These are phyloP conservation scores for Dalbergia oliveri DNA, from an alignment of 306 rosid species.

Conservation along the genomic window DNA sequence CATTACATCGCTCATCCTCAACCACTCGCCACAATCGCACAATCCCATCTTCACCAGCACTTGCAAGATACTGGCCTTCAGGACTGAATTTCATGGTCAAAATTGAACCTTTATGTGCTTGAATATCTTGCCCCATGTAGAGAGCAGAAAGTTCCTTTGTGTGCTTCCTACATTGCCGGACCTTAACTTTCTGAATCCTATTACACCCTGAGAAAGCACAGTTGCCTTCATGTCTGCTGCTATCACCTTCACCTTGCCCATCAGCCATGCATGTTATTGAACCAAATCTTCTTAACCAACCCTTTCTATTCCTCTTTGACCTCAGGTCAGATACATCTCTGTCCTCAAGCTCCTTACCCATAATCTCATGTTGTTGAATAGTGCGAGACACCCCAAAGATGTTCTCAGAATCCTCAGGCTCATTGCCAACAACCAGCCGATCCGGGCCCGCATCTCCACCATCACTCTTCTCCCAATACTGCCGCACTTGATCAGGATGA, in stretches of 20 bases:
- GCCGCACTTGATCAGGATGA: conserved; percentile 51
- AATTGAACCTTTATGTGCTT: conserved; percentile 90
- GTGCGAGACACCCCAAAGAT: conserved; percentile 47
- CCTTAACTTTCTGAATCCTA: conserved; percentile 79
- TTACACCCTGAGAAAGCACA: conserved; percentile 45
- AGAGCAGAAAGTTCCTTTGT: conserved; percentile 88
- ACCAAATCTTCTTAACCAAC: conserved; percentile 74
- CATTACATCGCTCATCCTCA: conserved; percentile 80
- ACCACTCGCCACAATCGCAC: conserved; percentile 92
- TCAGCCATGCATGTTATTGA: too few species aligned
- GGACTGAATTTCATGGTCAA: conserved; percentile 95
- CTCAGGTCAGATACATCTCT: conserved; percentile 9
- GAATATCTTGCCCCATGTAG: conserved; percentile 87
- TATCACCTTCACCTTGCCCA: conserved; percentile 51
- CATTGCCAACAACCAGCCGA: conserved; percentile 45
- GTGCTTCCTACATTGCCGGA: conserved; percentile 69
- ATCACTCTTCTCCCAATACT: conserved; percentile 43
- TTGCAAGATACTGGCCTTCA: conserved; percentile 89
- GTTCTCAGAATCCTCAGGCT: conserved; percentile 42
- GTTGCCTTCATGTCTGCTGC: conserved; percentile 30
- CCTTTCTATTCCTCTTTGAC: conserved; percentile 54
- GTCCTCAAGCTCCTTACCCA: conserved; percentile 46
- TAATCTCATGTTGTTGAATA: conserved; percentile 46
- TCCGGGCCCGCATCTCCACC: conserved; percentile 45
- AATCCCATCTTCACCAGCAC: conserved; percentile 91